These are phyloP conservation scores for Pseudozyma pruni DNA, from an alignment of 1,284 basidiomycete species.

Conservation along the genomic window DNA sequence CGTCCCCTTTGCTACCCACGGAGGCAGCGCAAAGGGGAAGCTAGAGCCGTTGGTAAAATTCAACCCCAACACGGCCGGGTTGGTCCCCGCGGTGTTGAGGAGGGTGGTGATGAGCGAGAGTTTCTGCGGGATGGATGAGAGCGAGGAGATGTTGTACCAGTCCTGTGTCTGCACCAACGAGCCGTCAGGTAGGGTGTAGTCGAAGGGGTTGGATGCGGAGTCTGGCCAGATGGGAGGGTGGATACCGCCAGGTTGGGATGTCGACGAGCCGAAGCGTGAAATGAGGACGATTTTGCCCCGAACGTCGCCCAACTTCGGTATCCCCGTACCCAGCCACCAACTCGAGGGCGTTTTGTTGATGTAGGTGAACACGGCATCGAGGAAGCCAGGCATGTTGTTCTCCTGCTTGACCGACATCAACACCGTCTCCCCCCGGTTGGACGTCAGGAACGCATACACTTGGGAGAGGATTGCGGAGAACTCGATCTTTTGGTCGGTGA, in stretches of 20 bases:
- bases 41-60: slow-evolving; percentile 44
- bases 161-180: slow-evolving; percentile 45
- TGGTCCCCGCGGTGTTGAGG: slow-evolving; percentile 13
- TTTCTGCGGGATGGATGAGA: slow-evolving; percentile 36
- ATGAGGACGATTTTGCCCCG: slow-evolving; percentile 52
- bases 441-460: slow-evolving; percentile 32
- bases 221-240: slow-evolving; percentile 60
- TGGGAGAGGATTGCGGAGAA: slow-evolving; percentile 43
- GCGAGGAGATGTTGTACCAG: slow-evolving; percentile 50
- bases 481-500: slow-evolving; percentile 48
- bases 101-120: slow-evolving; percentile 29
- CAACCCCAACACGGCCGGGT: slow-evolving; percentile 15
- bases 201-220: slow-evolving; percentile 16
- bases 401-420: slow-evolving; percentile 56
- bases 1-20: slow-evolving; percentile 43
- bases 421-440: slow-evolving; percentile 38
- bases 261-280: slow-evolving; percentile 33
- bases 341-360: slow-evolving; percentile 9
- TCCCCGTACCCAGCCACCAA: slow-evolving; percentile 40
- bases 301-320: slow-evolving; percentile 42
- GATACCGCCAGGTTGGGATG: slow-evolving; percentile 51
- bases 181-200: slow-evolving; percentile 28
- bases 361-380: slow-evolving; percentile 31
- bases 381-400: slow-evolving; percentile 31
- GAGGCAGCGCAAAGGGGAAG: slow-evolving; percentile 49